These are phyloP conservation scores for Alternaria conjuncta DNA, from an alignment of 2,329 filamentous ascomycete genomes.

Conservation along the genomic window DNA sequence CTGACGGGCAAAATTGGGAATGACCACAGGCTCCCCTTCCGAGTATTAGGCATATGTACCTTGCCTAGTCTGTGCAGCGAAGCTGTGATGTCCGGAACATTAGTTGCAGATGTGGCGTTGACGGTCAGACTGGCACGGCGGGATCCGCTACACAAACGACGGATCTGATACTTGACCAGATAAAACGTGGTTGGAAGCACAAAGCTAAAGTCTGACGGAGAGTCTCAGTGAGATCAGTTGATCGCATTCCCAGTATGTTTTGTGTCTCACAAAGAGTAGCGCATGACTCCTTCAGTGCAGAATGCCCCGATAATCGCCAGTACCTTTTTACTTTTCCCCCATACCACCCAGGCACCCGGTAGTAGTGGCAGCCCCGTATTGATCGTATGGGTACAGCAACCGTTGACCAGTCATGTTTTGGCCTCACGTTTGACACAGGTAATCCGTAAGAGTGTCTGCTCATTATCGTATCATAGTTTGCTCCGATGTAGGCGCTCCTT, in stretches of 20 bases:
- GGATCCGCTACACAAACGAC: no score
- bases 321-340: background rate
- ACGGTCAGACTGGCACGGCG: background rate
- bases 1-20: no score
- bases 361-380: background rate
- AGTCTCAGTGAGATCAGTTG: background rate
- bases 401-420: background rate
- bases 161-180: background rate
- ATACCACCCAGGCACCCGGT: background rate
- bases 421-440: background rate
- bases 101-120: background rate
- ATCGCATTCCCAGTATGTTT: background rate
- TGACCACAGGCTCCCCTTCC: background rate
- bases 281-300: background rate
- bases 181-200: background rate
- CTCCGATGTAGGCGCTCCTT: background rate
- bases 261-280: background rate
- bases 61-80: background rate
- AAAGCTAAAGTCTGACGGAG: background rate
- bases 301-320: background rate
- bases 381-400: background rate
- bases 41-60: background rate
- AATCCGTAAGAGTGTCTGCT: background rate
- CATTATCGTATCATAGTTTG: background rate
- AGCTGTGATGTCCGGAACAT: no score